phyloP scores from a whole-genome alignment of 2,329 filamentous ascomycete genomes.

The Ophiostoma fasciatum region DNA sequence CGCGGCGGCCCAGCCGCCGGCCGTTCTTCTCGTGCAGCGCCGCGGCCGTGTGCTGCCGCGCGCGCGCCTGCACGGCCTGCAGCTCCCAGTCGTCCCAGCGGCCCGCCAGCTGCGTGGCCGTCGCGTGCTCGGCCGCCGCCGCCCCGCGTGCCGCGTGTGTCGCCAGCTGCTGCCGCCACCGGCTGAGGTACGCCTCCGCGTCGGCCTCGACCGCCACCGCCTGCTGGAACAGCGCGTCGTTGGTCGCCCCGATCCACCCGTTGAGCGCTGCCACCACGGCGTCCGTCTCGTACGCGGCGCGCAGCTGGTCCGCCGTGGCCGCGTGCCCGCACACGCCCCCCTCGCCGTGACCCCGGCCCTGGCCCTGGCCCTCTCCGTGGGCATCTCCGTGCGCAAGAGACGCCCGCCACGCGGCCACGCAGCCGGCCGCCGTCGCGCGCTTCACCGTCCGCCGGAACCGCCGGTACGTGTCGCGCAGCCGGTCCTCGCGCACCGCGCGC shows the following conservation, averaged over 20 bases:
- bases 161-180: slow-evolving; percentile 9
- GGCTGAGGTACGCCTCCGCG: slow-evolving; percentile 8
- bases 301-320: slow-evolving; percentile 5
- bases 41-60: slow-evolving; percentile 8
- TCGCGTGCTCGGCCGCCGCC: slow-evolving; percentile 9
- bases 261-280: slow-evolving; percentile 7
- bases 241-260: slow-evolving; percentile 12
- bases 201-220: slow-evolving; percentile 11
- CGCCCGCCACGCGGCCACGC: slow-evolving; percentile 9
- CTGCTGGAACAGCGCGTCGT: slow-evolving; percentile 11
- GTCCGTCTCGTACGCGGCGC: slow-evolving; percentile 3
- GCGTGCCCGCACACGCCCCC: neutral
- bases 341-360: neutral
- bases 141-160: slow-evolving; percentile 2
- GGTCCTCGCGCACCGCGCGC: slow-evolving; percentile 6
- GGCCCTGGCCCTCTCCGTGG: no score
- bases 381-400: no score
- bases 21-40: slow-evolving; percentile 13
- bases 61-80: slow-evolving; percentile 12
- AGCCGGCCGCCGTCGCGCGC: slow-evolving; percentile 7
- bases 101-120: slow-evolving; percentile 1
- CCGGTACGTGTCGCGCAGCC: slow-evolving; percentile 11
- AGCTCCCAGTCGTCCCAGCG: slow-evolving; percentile 13
- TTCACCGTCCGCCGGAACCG: slow-evolving; percentile 9
- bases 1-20: slow-evolving; percentile 8